Conservation (phyloP, 2,329 filamentous ascomycete genomes). For the Fusarium sp. region DNA sequence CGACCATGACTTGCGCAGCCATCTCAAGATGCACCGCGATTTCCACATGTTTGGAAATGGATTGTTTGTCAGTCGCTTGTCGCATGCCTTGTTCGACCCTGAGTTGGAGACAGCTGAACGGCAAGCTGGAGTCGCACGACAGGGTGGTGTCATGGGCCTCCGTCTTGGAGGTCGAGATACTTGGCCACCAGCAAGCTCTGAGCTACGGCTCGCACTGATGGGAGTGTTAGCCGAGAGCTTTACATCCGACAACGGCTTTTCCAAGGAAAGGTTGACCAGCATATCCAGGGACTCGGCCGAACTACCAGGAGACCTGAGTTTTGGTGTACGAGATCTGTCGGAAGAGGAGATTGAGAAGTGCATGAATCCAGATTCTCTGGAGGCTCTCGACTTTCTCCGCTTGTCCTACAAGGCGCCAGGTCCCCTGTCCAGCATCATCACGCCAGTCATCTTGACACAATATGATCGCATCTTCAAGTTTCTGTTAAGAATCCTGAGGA, state of each 20-base stretch:
- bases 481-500: constrained; percentile 79
- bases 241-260: constrained; percentile 43
- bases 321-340: constrained; percentile 85
- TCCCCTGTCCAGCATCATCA: constrained; percentile 80
- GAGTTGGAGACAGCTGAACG: constrained; percentile 84
- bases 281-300: constrained; percentile 48
- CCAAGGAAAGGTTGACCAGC: constrained; percentile 42
- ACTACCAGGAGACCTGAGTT: constrained; percentile 80
- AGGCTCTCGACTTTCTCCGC: constrained; percentile 93
- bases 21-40: constrained; percentile 79
- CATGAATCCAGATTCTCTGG: constrained; percentile 83
- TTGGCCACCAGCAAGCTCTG: constrained; percentile 95
- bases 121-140: constrained; percentile 74
- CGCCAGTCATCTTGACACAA: constrained; percentile 75
- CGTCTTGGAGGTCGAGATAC: constrained; percentile 82
- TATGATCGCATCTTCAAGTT: constrained; percentile 90
- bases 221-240: constrained; percentile 86
- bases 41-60: constrained; percentile 91
- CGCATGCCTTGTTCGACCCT: constrained; percentile 86
- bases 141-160: constrained; percentile 81
- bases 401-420: constrained; percentile 84
- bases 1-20: constrained; percentile 76
- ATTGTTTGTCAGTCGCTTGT: constrained; percentile 82
- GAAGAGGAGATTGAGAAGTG: constrained; percentile 84
- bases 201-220: constrained; percentile 89